Evolutionary conservation across 805 yeast genomes (phyloP).

Genomic region (Wickerhamomyces chaumierensis): DNA sequence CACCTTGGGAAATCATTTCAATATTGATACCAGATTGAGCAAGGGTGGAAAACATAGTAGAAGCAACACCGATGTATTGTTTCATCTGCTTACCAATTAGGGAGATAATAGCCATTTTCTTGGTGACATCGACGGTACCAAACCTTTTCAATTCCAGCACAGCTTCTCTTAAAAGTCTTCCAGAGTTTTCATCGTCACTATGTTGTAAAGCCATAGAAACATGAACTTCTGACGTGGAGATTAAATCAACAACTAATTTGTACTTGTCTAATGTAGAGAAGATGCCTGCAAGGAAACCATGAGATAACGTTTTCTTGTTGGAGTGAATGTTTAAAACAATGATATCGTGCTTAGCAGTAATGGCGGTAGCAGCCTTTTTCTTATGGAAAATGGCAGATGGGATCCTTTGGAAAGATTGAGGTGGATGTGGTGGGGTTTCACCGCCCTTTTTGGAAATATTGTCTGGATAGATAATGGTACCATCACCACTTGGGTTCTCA

Average conservation of each 20-base stretch:
- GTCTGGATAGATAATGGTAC: slow-evolving; percentile 92
- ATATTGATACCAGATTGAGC: slow-evolving; percentile 89
- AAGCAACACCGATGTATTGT: slow-evolving; percentile 93
- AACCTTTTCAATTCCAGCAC: slow-evolving; percentile 65
- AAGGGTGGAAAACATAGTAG: slow-evolving; percentile 87
- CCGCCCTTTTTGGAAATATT: slow-evolving; percentile 78
- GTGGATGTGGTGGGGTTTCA: slow-evolving; percentile 91
- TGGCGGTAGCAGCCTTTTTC: slow-evolving; percentile 81
- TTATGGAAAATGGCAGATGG: slow-evolving; percentile 27
- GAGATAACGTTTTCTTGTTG: slow-evolving; percentile 83
- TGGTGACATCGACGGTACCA: slow-evolving; percentile 84
- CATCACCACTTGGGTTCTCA: slow-evolving; percentile 83
- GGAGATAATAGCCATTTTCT: slow-evolving; percentile 83
- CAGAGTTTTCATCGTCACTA: slow-evolving; percentile 47
- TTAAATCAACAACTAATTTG: slow-evolving; percentile 84
- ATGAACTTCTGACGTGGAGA: slow-evolving; percentile 95
- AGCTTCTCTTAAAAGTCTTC: slow-evolving; percentile 52
- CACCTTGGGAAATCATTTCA: slow-evolving; percentile 98
- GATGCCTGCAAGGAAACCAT: slow-evolving; percentile 88
- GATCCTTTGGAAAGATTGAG: slow-evolving; percentile 46
- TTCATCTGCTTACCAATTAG: slow-evolving; percentile 97
- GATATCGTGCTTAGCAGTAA: slow-evolving; percentile 87
- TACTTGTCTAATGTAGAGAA: slow-evolving; percentile 78
- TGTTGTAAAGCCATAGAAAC: slow-evolving; percentile 95
- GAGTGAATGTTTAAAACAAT: slow-evolving; percentile 90